These are phyloP conservation scores for Eutrema japonicum DNA, from an alignment of 345 rosid genomes.

Conservation along the genomic window DNA sequence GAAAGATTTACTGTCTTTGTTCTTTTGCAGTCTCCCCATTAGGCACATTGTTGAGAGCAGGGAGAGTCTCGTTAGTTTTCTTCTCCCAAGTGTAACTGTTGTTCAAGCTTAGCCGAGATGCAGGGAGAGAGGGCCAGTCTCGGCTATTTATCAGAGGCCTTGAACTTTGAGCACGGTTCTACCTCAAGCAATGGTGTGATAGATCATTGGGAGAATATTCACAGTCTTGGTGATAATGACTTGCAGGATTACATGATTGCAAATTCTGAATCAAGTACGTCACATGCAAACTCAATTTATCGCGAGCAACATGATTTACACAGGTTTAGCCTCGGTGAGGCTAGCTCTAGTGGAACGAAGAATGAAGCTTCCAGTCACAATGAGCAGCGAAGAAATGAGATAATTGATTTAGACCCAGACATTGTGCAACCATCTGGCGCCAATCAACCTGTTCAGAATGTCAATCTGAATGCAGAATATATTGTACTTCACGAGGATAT, in stretches of 20 bases:
- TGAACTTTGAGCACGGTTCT: conserved; percentile 82
- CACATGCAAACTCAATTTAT: conserved; percentile 53
- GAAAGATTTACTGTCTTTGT: conserved; percentile 22
- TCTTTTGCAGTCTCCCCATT: conserved; percentile 25
- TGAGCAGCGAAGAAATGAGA: conserved; percentile 52
- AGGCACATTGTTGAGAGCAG: conserved; percentile 34
- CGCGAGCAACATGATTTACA: conserved; percentile 56
- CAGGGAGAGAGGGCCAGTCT: conserved; percentile 83
- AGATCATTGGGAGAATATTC: conserved; percentile 72
- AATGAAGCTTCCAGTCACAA: conserved; percentile 48
- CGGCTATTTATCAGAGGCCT: conserved; percentile 73
- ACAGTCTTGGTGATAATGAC: conserved; percentile 61
- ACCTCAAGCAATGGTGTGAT: conserved; percentile 63
- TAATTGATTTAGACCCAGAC: conserved; percentile 48
- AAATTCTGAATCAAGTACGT: conserved; percentile 47
- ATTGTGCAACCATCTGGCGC: conserved; percentile 54
- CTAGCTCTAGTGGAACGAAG: conserved; percentile 51
- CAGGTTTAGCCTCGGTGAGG: conserved; percentile 52
- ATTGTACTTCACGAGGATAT: conserved; percentile 52
- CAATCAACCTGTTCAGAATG: conserved; percentile 51
- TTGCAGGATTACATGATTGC: conserved; percentile 62
- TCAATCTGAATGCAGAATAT: conserved; percentile 63
- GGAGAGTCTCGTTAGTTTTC: conserved; percentile 41
- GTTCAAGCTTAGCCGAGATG: conserved; percentile 55
- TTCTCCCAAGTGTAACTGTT: conserved; percentile 31